Base-by-base conservation (phyloP, 768 basidiomycete genomes). In the Cyathus striatus region DNA sequence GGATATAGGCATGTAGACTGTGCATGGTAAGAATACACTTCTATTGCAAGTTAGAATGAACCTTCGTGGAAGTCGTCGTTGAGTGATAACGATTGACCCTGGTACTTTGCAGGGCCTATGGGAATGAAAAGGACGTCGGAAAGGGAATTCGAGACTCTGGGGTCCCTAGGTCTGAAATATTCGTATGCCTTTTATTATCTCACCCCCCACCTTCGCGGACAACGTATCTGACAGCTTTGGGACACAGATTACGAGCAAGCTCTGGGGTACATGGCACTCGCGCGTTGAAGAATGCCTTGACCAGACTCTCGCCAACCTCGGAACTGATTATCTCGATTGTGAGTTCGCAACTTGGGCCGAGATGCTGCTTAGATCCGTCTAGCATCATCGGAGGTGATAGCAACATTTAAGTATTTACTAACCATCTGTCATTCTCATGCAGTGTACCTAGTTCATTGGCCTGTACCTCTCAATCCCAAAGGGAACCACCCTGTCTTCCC, bases 241-340 rank as follows among this genome's bases (percentile, higher is more conserved):
- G 38, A 21, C 16, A 39, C 46, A 85, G 83, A 76, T 86, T 45
- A 86, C 83, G 1, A 85, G 83, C 60, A 86, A 83, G 52, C 54
- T 86, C 9, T 85, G 79, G 81, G 63, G 73, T 27, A 81, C 82
- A 6, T 79, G 75, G 58, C 88, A 90, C 58, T 63, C 69, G 38
- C 74, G 80, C 34, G 87, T 87, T 23, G 86, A 88, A 54, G 78
- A 82, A 49, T 73, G 77, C 44, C 73, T 94, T 10, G 79, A 91
- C 57, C 72, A 83, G 55, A 83, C 86, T 13, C 79, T 94, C 12
- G 72, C 77, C 18, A 80, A 81, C 54, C 79, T 95, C 23, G 89
- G 84, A n/a, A 78, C 76, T 23, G 83, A 90, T 66, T 93, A 93
- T 63, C 75, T 94, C 20, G 91, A 94, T 47, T 68, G 86, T 83